Base-by-base conservation (phyloP, 768 basidiomycete genomes). In the Lentinula boryana region DNA sequence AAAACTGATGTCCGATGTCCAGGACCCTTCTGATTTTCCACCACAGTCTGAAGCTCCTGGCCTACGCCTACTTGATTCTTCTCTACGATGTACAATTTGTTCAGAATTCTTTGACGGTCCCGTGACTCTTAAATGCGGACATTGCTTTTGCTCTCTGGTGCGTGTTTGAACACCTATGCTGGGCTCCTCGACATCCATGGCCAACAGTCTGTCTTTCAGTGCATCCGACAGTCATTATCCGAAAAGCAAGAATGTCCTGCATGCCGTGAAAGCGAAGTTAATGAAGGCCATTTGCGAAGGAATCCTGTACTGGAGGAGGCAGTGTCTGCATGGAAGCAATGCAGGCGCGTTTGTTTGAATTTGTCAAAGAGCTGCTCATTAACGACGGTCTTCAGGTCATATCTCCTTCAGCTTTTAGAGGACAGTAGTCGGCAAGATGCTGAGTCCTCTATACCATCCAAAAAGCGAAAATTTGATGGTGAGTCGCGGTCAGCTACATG, bases 111-210 rank as follows among this genome's bases (percentile, higher is more conserved):
- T 84, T 66, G 81, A 82, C 56, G 90, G 80, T 0, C 92, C 92
- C 4, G 86, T 93, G 31, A 84, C 83, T 2, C 79, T 93, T 4
- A 70, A 70, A 5, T 93, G 92, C 68, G 91, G 90, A 1, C 92
- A 94, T 67, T 87, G 84, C 52, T 94, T 93, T 69, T 93, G 92
- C 73, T 91, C 89, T 13, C 68, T 82, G 67, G 89, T 91, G 63
- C 65, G 86, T 68, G 44, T 2, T 23, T 12, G 52, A 40, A 38
- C 10, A n/a, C 2, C 21, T 36, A 18, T 60, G 27, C 38, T 13
- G 8, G 23, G 5, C 16, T n/a, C 5, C 7, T 51, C 5, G 2
- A 12, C 15, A 16, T 21, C 16, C 31, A 51, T 51, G 8, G 21
- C 4, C 64, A 38, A 52, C 12, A 9, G 31, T 31, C 61, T 40